Percentiles rank a stretch among this genome's conserved stretches.
phyloP scores from a whole-genome alignment of 2,329 filamentous ascomycete genomes.

The Xylariales sp. region DNA sequence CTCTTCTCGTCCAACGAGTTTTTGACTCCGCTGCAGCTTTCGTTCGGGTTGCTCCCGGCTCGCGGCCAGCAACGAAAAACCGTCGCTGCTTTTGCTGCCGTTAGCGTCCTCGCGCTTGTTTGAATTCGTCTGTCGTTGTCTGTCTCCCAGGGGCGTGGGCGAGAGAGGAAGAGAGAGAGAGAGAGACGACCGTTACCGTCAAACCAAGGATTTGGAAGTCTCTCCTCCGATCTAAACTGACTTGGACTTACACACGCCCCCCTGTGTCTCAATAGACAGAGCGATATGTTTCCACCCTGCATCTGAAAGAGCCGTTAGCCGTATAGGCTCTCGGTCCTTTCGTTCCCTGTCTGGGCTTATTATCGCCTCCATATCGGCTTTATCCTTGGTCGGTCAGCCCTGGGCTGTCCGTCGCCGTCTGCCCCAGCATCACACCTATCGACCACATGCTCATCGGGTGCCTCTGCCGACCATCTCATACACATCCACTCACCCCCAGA shows the following conservation, averaged over 20 bases:
- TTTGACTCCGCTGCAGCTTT: conserved; percentile 6
- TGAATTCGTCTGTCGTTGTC: background rate
- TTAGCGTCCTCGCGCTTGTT: conserved; percentile 11
- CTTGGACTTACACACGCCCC: conserved; percentile 1
- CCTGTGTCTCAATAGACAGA: background rate
- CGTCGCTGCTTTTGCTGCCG: conserved; percentile 28
- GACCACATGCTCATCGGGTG: too few species aligned
- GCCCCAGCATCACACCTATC: too few species aligned
- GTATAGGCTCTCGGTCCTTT: background rate
- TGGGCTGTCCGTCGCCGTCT: background rate
- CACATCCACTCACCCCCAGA: background rate
- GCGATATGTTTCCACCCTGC: background rate
- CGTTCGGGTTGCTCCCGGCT: background rate
- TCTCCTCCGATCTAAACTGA: conserved; percentile 1
- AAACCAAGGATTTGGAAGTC: conserved; percentile 1
- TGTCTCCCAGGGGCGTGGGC: too few species aligned
- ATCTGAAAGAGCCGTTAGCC: background rate
- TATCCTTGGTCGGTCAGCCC: background rate
- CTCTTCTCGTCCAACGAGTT: conserved; percentile 1
- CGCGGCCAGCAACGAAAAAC: conserved; percentile 18
- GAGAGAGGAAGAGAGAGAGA: conserved; percentile 2
- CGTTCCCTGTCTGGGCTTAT: conserved; percentile 2
- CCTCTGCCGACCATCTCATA: background rate
- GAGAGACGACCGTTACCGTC: conserved; percentile 1
- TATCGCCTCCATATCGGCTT: background rate